Conservation (phyloP, 805 yeast species). For the Yarrowia bubula region DNA sequence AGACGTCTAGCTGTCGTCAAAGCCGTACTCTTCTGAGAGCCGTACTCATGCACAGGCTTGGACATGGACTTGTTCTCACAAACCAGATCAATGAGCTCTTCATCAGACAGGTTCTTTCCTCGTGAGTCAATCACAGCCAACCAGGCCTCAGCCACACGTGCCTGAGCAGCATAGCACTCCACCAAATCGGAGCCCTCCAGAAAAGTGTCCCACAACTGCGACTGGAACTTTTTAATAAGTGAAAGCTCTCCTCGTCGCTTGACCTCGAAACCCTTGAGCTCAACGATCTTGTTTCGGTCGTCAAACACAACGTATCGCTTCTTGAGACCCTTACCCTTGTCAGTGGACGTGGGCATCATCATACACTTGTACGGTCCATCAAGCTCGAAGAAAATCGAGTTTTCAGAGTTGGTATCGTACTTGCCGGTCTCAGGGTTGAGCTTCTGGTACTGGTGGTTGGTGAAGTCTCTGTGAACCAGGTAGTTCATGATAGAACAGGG, state of each 20-base stretch:
- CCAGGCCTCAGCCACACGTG: constrained; percentile 93
- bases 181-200: constrained; percentile 79
- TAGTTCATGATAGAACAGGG: constrained; percentile 97
- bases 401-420: constrained; percentile 80
- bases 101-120: constrained; percentile 86
- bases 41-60: constrained; percentile 85
- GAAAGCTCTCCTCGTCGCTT: constrained; percentile 96
- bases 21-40: constrained; percentile 85
- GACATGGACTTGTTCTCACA: constrained; percentile 97
- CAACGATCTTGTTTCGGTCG: constrained; percentile 90
- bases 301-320: constrained; percentile 97
- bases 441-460: constrained; percentile 93
- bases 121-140: constrained; percentile 84
- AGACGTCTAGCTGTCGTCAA: constrained; percentile 91
- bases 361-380: constrained; percentile 98
- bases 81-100: constrained; percentile 89
- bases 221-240: constrained; percentile 88
- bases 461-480: constrained; percentile 83
- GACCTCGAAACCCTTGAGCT: constrained; percentile 92
- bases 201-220: constrained; percentile 88
- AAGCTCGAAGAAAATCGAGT: constrained; percentile 94
- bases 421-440: constrained; percentile 65
- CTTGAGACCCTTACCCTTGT: constrained; percentile 94
- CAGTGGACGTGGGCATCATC: constrained; percentile 95
- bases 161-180: constrained; percentile 83